phyloP scores from a whole-genome alignment of 1,284 basidiomycete genomes.

The Heterobasidion parviporum region DNA sequence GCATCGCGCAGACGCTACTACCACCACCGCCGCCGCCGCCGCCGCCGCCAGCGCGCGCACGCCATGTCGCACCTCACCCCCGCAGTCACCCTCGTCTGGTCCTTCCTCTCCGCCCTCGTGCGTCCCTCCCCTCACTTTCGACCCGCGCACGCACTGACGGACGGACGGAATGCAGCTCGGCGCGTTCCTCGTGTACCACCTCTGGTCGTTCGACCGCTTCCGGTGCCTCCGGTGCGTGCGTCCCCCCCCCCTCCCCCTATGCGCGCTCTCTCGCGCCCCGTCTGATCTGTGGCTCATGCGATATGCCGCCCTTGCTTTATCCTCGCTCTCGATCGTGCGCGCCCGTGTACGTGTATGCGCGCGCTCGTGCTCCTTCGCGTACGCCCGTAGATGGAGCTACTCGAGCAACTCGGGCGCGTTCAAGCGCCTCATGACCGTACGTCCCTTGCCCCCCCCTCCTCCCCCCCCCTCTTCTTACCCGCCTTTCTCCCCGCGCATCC shows the following conservation, averaged over 20 bases:
- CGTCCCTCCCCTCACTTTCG: constrained; percentile 10
- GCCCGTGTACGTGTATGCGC: no score
- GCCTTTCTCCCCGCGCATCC: not conserved
- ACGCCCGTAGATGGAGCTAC: constrained; percentile 48
- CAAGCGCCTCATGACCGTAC: constrained; percentile 73
- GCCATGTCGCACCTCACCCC: constrained; percentile 56
- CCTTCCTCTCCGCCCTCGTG: constrained; percentile 44
- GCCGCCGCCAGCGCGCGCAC: constrained; percentile 14
- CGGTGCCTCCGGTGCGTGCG: constrained; percentile 52
- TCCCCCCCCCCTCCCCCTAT: no score
- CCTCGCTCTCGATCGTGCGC: no score
- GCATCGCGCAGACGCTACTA: no score
- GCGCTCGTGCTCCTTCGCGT: no score
- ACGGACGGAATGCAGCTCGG: constrained; percentile 35
- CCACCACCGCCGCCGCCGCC: not conserved
- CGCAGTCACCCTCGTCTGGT: constrained; percentile 53
- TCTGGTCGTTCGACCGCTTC: constrained; percentile 75
- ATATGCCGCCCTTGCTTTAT: no score
- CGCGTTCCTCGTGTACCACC: constrained; percentile 56
- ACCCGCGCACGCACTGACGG: not conserved
- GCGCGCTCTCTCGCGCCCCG: not conserved
- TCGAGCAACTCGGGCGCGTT: constrained; percentile 55
- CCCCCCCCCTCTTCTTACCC: not conserved
- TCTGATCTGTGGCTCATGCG: not conserved
- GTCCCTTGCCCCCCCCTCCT: constrained; percentile 15